phyloP scores from a whole-genome alignment of 345 rosid genomes.

The Draba incana region DNA sequence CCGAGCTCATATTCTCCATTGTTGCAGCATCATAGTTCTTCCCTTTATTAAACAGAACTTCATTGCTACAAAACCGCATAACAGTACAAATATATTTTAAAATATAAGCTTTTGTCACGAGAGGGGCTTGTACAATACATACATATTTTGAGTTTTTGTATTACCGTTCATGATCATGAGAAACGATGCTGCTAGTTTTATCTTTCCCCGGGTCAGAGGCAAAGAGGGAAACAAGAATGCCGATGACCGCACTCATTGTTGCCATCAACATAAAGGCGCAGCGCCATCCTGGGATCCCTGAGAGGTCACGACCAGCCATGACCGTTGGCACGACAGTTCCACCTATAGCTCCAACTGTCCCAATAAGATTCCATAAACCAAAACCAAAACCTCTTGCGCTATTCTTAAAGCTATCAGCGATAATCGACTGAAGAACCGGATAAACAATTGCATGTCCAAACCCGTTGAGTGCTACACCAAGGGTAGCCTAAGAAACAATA shows the following conservation, averaged over 20 bases:
- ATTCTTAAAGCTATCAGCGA: constrained; percentile 85
- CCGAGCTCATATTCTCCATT: constrained; percentile 40
- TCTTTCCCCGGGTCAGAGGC: constrained; percentile 55
- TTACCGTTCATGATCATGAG: constrained; percentile 35
- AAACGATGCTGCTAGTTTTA: constrained; percentile 2
- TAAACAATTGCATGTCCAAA: constrained; percentile 88
- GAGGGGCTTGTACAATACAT: no score
- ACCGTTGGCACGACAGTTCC: constrained; percentile 84
- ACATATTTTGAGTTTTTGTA: no score
- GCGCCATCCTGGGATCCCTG: constrained; percentile 83
- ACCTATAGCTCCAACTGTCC: constrained; percentile 75
- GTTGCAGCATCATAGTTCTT: constrained; percentile 33
- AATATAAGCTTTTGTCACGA: no score
- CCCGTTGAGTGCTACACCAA: constrained; percentile 90
- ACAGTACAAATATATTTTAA: background rate
- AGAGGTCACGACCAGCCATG: constrained; percentile 76
- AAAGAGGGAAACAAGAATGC: constrained; percentile 69
- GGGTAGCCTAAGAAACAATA: constrained; percentile 47
- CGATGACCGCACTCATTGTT: constrained; percentile 61
- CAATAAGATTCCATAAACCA: constrained; percentile 70
- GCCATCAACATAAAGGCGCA: constrained; percentile 82
- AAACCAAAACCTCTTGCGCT: constrained; percentile 82
- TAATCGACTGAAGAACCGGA: constrained; percentile 89
- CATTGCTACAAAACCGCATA: constrained; percentile 46
- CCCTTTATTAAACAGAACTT: constrained; percentile 6